These are phyloP conservation scores for Xylaria longipes DNA, from an alignment of 495 filamentous ascomycete genomes.

Conservation along the genomic window DNA sequence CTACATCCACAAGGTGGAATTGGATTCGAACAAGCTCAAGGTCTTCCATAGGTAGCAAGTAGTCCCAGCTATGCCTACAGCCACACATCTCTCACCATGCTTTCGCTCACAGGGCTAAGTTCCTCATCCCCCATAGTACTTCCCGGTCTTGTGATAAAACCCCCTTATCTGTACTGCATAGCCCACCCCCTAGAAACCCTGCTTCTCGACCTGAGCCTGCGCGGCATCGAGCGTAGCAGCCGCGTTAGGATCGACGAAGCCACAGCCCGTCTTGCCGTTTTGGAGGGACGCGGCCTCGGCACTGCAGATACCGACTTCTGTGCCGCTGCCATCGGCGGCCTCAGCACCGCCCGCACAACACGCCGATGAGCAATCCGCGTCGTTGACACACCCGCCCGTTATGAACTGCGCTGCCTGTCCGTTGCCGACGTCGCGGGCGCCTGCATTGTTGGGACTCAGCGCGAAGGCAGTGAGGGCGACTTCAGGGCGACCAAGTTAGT, in stretches of 20 bases:
- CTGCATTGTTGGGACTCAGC: slow-evolving; percentile 43
- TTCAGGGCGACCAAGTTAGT: not conserved
- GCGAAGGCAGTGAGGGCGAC: slow-evolving; percentile 16
- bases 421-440: slow-evolving; percentile 55
- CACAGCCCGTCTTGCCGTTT: slow-evolving; percentile 52
- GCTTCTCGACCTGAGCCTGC: slow-evolving; percentile 49
- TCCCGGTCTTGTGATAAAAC: not conserved
- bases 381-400: slow-evolving; percentile 53
- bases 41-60: not conserved
- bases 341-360: slow-evolving; percentile 50
- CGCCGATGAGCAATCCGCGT: slow-evolving; percentile 49
- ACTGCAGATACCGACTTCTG: slow-evolving; percentile 48
- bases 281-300: slow-evolving; percentile 49
- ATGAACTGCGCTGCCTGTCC: slow-evolving; percentile 58
- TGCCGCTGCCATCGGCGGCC: slow-evolving; percentile 25
- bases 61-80: not conserved
- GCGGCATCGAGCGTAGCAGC: slow-evolving; percentile 48
- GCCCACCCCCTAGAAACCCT: slow-evolving; percentile 43
- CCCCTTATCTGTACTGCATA: slow-evolving; percentile 2
- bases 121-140: not conserved
- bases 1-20: not conserved
- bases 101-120: not conserved
- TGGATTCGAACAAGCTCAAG: not conserved
- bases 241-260: slow-evolving; percentile 51
- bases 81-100: not conserved